Evolutionary conservation across 495 filamentous ascomycete species (phyloP).

Genomic region (Lindgomyces ingoldianus): DNA sequence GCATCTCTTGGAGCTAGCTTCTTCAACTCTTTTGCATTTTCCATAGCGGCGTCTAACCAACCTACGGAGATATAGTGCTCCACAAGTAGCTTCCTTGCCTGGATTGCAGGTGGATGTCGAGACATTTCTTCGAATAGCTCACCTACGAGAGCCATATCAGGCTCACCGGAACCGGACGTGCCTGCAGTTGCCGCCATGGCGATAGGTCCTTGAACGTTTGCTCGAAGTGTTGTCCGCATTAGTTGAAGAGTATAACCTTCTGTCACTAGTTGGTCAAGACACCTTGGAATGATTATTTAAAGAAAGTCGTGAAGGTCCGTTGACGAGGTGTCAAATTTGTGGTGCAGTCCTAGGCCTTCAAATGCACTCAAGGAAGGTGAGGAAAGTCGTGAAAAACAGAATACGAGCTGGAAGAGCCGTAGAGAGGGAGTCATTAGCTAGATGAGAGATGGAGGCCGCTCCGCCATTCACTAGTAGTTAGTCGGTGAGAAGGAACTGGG

Average conservation of each 20-base stretch:
- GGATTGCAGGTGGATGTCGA: constrained; percentile 30
- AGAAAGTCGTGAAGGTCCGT: neutral
- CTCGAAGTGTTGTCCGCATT: constrained; percentile 13
- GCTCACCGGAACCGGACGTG: constrained; percentile 27
- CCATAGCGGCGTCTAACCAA: constrained; percentile 36
- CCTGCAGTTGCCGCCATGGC: constrained; percentile 18
- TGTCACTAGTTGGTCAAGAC: no score
- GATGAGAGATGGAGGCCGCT: neutral
- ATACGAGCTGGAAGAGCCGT: neutral
- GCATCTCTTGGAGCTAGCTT: constrained; percentile 19
- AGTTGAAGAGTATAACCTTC: neutral
- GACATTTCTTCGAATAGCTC: constrained; percentile 37
- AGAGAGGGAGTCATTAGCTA: neutral
- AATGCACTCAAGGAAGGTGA: neutral
- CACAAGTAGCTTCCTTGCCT: constrained; percentile 28
- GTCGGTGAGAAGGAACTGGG: neutral
- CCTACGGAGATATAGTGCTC: constrained; percentile 34
- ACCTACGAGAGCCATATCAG: constrained; percentile 33
- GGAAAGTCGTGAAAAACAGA: neutral
- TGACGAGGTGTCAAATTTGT: neutral
- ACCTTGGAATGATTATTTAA: no score
- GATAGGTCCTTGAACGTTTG: neutral
- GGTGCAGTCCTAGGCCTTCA: neutral
- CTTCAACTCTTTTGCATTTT: constrained; percentile 28
- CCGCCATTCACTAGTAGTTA: neutral